phyloP scores from a whole-genome alignment of 306 rosid genomes.

The Prunus mume region DNA sequence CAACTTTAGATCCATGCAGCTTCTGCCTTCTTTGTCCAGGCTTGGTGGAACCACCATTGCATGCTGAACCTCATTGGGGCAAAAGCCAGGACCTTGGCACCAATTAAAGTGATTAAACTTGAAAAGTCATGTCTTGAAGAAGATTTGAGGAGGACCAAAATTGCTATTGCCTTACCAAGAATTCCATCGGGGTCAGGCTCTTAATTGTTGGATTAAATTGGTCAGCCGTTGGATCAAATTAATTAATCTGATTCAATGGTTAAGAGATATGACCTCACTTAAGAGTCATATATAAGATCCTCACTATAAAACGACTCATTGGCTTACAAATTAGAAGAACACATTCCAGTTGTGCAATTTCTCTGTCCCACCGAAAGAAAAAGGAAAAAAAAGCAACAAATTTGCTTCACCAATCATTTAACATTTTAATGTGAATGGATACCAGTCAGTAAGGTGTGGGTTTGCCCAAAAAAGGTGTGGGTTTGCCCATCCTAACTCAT shows the following conservation, averaged over 20 bases:
- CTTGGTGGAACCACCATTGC: neutral
- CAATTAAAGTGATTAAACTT: neutral
- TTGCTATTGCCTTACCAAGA: neutral
- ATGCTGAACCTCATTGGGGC: too few species aligned
- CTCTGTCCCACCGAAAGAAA: neutral
- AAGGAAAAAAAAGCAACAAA: neutral
- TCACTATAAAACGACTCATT: too few species aligned
- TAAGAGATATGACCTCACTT: fast-evolving
- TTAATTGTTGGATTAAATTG: too few species aligned
- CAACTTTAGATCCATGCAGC: neutral
- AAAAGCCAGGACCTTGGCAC: neutral
- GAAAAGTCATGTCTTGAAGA: neutral
- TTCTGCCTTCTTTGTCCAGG: neutral
- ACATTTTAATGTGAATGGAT: neutral
- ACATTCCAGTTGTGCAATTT: neutral
- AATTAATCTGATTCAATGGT: too few species aligned
- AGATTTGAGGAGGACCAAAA: neutral
- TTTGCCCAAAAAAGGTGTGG: neutral
- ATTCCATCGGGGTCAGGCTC: too few species aligned
- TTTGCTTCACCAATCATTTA: neutral
- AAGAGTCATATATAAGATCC: too few species aligned
- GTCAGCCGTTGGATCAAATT: too few species aligned
- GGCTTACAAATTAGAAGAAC: too few species aligned
- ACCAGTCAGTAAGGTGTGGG: neutral
- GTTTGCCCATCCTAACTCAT: neutral